Base-by-base conservation (phyloP, 2,329 filamentous ascomycete species). In the Sphaerulina vaccinii region DNA sequence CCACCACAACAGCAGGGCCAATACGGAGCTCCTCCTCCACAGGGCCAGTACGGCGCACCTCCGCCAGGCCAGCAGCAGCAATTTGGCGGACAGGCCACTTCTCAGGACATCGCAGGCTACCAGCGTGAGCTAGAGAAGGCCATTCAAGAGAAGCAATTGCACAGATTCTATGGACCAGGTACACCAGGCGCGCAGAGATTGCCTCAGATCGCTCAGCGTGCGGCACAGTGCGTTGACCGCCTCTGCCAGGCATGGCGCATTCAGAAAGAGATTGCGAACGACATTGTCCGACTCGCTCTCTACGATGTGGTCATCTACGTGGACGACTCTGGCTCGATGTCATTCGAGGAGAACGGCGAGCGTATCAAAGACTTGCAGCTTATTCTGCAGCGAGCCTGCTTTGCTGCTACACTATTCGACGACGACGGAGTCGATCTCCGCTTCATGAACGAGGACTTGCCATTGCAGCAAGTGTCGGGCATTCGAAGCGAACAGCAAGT, bases 241-340 rank as follows among this genome's bases (percentile, higher is more conserved):
- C 70, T 85, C 40, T 80, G 79, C 51, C 71, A 77, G 55, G 74
- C 79, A 57, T 84, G 81, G 62, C 71, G 73, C 50, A 74, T 85
- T 42, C 76, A 76, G 6, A 75, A 75, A 56, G 82, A 85, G 67
- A 78, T 85, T 52, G 82, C 79, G 39, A 81, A 78, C 49, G 82
- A 85, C 65, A 77, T 85, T 52, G 79, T 84, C 63, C 82, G 83
- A 65, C 73, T 85, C 21, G 75, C 79, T 3, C 70, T 85, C 21
- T 85, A 81, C 66, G 82, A 85, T 61, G 76, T 84, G 32, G 72
- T 84, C 38, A 70, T 85, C 42, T 85, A 83, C 65, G 80, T 85
- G 49, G 83, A 87, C 59, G 84, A 87, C 71, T 84, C 81, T 64
- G 84, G 84, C 37, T 86, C 83, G 16, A 87, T 87, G 76, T 75